Conservation (phyloP, 1,284 basidiomycete species). For the Mycosarcoma maydis region DNA sequence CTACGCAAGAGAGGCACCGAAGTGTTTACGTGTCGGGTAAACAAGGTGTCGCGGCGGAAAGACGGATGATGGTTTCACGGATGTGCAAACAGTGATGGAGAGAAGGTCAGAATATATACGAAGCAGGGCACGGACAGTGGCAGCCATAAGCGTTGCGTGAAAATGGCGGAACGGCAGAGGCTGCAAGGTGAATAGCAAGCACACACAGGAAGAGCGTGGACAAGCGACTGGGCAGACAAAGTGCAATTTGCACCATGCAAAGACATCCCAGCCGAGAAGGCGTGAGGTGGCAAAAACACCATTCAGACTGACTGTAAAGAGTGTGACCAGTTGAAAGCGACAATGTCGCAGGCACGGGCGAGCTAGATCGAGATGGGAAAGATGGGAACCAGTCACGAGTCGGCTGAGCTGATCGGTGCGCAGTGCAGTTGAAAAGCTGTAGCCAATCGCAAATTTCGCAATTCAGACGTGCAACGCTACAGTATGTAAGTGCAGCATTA, state of each 20-base stretch:
- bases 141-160: not conserved
- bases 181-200: not conserved
- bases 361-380: too few relatives aligned
- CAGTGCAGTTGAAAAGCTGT: too few relatives aligned
- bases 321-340: too few relatives aligned
- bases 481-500: too few relatives aligned
- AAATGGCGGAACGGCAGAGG: not conserved
- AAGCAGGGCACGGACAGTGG: not conserved
- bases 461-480: too few relatives aligned
- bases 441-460: not conserved
- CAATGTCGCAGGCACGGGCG: too few relatives aligned
- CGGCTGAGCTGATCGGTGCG: not conserved
- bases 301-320: too few relatives aligned
- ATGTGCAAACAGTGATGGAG: too few relatives aligned
- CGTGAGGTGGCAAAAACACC: too few relatives aligned
- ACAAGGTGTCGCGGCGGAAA: slow-evolving; percentile 16
- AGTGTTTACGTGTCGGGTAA: slow-evolving; percentile 5
- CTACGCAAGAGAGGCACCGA: slow-evolving; percentile 2
- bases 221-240: not conserved
- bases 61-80: slow-evolving; percentile 16
- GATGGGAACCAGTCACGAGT: too few relatives aligned
- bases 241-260: not conserved
- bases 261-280: too few relatives aligned
- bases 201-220: not conserved
- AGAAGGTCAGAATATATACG: too few relatives aligned